Conservation (phyloP, 2,329 filamentous ascomycete genomes). For the Chaetothyriales sp. region DNA sequence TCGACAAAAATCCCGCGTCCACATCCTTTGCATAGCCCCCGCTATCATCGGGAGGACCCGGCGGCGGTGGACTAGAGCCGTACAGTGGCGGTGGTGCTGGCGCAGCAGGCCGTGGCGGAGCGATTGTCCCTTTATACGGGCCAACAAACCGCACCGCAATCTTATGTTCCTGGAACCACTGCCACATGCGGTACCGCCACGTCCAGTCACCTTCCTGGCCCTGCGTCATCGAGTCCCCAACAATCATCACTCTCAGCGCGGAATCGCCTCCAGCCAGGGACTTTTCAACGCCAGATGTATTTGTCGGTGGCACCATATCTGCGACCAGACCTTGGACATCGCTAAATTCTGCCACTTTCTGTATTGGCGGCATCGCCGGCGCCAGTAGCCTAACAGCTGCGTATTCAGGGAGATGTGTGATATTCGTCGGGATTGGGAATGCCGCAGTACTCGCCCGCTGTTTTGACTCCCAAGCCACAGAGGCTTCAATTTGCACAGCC, state of each 20-base stretch:
- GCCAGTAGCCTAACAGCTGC: neutral
- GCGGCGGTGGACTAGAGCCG: neutral
- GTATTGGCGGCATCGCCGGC: neutral
- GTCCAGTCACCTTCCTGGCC: neutral
- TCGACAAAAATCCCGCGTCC: neutral
- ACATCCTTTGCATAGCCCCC: neutral
- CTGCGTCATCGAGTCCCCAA: neutral
- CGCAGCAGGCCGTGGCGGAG: no score
- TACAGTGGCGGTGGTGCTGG: neutral
- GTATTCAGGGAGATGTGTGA: neutral
- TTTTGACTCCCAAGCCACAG: neutral
- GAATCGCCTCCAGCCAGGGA: neutral
- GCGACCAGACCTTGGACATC: neutral
- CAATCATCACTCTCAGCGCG: neutral
- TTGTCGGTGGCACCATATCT: neutral
- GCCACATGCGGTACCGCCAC: neutral
- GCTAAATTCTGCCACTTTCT: neutral
- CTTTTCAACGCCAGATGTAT: neutral
- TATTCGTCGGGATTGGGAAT: neutral
- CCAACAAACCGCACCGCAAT: neutral
- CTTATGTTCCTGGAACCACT: neutral
- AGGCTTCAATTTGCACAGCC: neutral
- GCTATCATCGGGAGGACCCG: neutral
- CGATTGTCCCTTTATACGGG: neutral
- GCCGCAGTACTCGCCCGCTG: neutral